Evolutionary conservation across 306 rosid species (phyloP), one percentile per base, ranked within the genome.

Genomic region (Lagenaria siceraria): DNA sequence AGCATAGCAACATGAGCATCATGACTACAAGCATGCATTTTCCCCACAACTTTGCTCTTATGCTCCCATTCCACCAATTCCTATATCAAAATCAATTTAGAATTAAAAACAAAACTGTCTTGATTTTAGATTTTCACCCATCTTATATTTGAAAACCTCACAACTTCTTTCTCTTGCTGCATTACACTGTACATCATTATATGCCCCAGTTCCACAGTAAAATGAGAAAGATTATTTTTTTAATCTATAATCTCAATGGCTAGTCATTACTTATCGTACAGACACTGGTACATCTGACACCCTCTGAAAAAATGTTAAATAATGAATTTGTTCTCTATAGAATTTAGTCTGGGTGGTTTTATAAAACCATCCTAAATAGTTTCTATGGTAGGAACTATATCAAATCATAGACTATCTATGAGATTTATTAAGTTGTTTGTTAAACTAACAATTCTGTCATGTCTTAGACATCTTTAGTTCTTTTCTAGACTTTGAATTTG

Each of bases 21-120:
- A 12, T 93, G 98, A 8, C 92, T 97, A 78, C 98, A 93, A 19
- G 98, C 98, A 76, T 93, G 98, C 92, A 93, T 89, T 86, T 89
- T 91, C 3, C 97, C 97, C 56, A 88, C 85, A 66, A 83, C 87
- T 82, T 88, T 90, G 97, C 98, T 93, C 82, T 88, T 93, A 76
- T 91, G 88, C 73, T 91, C 93, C 98, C 96, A 93, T 56, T 91
- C 96, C 75, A 86, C 93, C 85, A 83, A 18, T 80, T 93, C 98
- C 98, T 89, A 66, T 65, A 73, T 76, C 35, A 33, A 51, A 52
- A 52, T 52, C 58, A 42, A 19, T 15, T 14, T 29, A 27, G 56
- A 46, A 3, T 46, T 46, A 27, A 72, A 77, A 64, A 31, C 43
- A 63, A 24, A 63, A 51, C 49, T 54, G 1, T 10, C 27, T 35